Evolutionary conservation across 2,329 filamentous ascomycete species (phyloP).

Genomic region (Aspergillus bombycis): DNA sequence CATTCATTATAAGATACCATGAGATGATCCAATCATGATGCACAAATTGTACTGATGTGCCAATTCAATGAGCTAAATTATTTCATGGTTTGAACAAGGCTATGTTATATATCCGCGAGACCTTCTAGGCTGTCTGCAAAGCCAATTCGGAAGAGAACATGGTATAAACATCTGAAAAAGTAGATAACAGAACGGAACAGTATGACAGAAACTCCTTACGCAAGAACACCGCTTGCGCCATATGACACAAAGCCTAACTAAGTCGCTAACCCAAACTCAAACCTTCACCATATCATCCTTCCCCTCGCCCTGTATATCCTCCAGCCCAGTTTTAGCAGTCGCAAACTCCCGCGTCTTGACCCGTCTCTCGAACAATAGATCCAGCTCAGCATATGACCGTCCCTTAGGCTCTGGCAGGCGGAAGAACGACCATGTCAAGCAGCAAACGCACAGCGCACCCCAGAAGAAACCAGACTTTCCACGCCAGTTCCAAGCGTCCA

Average conservation of each 20-base stretch:
- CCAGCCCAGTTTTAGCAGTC: slow-evolving; percentile 5
- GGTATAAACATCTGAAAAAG: neutral
- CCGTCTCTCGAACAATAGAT: slow-evolving; percentile 74
- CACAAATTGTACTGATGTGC: too few relatives aligned
- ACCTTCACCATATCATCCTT: neutral
- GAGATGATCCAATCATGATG: neutral
- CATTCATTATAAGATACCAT: neutral
- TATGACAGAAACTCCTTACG: neutral
- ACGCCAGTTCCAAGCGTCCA: slow-evolving; percentile 77
- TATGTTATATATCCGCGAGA: neutral
- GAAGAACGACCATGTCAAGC: slow-evolving; percentile 76
- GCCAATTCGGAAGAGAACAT: neutral
- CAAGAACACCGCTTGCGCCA: neutral
- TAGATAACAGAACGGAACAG: neutral
- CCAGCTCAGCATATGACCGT: slow-evolving; percentile 78
- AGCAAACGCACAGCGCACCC: slow-evolving; percentile 73
- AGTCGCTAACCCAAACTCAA: neutral
- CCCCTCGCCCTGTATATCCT: neutral
- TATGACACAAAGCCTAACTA: neutral
- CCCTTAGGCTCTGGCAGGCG: slow-evolving; percentile 74
- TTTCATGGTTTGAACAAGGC: neutral
- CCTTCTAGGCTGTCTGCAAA: neutral
- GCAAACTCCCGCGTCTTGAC: slow-evolving; percentile 18
- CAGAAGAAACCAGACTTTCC: slow-evolving; percentile 84
- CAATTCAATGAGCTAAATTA: neutral